Evolutionary conservation across 441 rosid genomes (phyloP), one percentile per base, ranked within the genome.

Genomic region (Populus tomentosa): DNA sequence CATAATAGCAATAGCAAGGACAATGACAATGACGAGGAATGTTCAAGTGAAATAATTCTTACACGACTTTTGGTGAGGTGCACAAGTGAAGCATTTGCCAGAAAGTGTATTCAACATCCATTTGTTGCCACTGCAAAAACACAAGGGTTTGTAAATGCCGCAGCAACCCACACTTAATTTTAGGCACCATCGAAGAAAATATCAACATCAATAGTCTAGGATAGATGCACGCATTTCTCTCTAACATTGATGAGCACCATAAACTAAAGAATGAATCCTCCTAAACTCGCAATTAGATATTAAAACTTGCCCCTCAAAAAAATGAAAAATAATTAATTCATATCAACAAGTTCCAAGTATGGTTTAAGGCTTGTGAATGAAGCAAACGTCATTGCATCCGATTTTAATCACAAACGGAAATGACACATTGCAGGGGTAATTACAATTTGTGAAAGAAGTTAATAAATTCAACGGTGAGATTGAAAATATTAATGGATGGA

Each of bases 61-160:
- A 94, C 98, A 96, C 98, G 65, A 93, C 97, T 91, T 94, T 96
- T 3, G 99, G 98, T 38, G 98, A 95, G 77, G 97, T 90, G 86
- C 98, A 96, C 20, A 96, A 91, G 82, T 90, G 92, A 84, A 94
- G 93, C 98, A 97, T 97, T 89, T 92, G 98, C 99, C 98, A 94
- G 87, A 97, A 94, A 69, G 98, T 92, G 84, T 94, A 97, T 75
- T 94, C 99, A 76, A 97, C 85, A 84, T 97, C 99, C 99, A 97
- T 97, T 93, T 97, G 99, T 84, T 91, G 99, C 99, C 98, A 96
- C 98, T 93, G 85, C 78, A 92, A 80, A 67, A 73, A 77, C 24
- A 74, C 3, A 74, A 42, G 28, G 28, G 16, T 62, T 62, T 62
- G 13, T 62, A 62, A 62, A 23, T 62, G 65, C 65, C 28, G 28